Conservation (phyloP, 164 flowering plant genomes). For the Tetracentron sinense region DNA sequence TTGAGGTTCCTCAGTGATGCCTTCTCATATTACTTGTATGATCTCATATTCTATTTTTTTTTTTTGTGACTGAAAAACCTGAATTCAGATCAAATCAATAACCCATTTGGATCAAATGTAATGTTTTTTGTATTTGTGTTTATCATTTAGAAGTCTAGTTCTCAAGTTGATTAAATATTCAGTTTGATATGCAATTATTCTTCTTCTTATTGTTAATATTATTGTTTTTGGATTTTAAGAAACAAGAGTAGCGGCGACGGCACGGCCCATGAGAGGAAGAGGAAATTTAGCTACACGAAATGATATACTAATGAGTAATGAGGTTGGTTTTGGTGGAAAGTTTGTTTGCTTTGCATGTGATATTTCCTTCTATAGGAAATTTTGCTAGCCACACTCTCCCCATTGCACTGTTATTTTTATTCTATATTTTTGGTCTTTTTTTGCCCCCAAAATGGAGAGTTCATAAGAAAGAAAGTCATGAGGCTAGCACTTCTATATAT, state of each 20-base stretch:
- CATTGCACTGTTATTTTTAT: too few relatives aligned
- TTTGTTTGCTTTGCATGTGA: neutral
- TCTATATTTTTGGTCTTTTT: too few relatives aligned
- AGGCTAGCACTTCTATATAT: too few relatives aligned
- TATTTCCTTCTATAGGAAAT: too few relatives aligned
- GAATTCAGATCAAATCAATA: neutral
- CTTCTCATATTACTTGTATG: neutral
- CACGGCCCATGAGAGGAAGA: slow-evolving; percentile 15
- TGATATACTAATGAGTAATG: neutral
- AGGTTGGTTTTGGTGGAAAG: neutral
- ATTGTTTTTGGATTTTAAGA: neutral
- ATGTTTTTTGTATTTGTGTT: neutral
- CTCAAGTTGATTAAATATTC: too few relatives aligned
- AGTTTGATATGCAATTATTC: too few relatives aligned
- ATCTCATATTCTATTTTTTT: neutral
- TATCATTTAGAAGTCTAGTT: neutral
- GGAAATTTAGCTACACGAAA: neutral
- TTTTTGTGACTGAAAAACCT: neutral
- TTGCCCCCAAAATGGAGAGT: too few relatives aligned
- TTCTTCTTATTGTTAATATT: too few relatives aligned
- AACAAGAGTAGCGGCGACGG: slow-evolving; percentile 6
- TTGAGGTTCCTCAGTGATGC: slow-evolving; percentile 21
- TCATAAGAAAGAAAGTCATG: too few relatives aligned
- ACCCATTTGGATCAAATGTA: neutral
- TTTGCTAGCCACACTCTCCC: too few relatives aligned